Base-by-base conservation (phyloP, 768 basidiomycete genomes). In the Lactarius pseudohatsudake region DNA sequence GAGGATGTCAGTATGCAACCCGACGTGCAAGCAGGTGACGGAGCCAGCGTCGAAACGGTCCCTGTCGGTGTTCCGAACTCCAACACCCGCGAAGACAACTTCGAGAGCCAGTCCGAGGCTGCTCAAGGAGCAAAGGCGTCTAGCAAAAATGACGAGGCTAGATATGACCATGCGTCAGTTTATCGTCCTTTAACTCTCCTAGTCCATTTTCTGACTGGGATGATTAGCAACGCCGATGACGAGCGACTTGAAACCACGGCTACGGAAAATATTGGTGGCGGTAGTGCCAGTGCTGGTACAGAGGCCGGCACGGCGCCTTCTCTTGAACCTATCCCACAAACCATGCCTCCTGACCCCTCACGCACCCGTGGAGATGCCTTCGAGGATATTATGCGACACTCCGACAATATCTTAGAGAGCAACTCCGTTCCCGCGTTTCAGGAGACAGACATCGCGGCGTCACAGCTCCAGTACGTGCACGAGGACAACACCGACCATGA, bases 321-420 rank as follows among this genome's bases (percentile, higher is more conserved):
- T n/a, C 79, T 77, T 53, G 63, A 67, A 28, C 10, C 69, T 78
- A 26, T 76, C 81, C 18, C 79, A 77, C 56, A 62, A 61, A 43
- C 4, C 71, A 9, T 61, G 28, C 28, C 55, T 38, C 13, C 36
- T 28, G 54, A 91, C 70, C 86, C 88, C 4, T 76, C 87, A 43
- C 91, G 94, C 59, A 90, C 86, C 69, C 85, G 95, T 2, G 94
- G 94, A 36, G 94, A 97, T 72, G 84, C 90, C 0, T 75, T 92
- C 60, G 85, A 89, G 70, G 90, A 96, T 71, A 89, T 96, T 62
- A 86, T 84, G 58, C 86, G 90, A 67, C 86, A 89, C n/a, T 86
- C 94, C 69, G 86, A 95, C 65, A 90, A 93, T 65, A 96, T 98
- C 66, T 77, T 90, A 62, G 79, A 81, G 64, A 75, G 77, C 13